These are phyloP conservation scores for Coix lacrymajobi DNA, from an alignment of 176 grass and related monocot species.

Conservation along the genomic window DNA sequence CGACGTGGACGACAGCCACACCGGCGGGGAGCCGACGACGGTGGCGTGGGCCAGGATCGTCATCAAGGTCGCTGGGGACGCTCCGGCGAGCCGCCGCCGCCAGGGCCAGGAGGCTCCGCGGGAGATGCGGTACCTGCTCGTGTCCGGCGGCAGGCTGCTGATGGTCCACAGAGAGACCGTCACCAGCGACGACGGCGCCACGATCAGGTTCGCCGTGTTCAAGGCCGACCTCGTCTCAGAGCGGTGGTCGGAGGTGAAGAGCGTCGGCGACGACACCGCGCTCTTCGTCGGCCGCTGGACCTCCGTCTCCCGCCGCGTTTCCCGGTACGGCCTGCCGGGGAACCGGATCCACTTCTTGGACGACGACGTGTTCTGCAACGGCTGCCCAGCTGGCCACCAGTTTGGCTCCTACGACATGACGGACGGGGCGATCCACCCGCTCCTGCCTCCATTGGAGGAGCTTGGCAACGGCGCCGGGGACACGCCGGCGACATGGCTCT, in stretches of 20 bases:
- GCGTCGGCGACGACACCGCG: not conserved
- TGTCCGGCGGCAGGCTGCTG: not conserved
- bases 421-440: not conserved
- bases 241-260: not conserved
- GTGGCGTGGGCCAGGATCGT: not conserved
- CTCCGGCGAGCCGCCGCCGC: not conserved
- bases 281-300: not conserved
- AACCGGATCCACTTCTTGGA: slow-evolving; percentile 11
- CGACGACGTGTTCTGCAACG: not conserved
- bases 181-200: not conserved
- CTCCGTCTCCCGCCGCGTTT: not conserved
- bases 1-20: not conserved
- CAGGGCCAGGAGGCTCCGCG: not conserved
- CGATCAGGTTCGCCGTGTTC: not conserved
- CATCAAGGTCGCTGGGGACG: not conserved
- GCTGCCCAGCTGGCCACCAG: not conserved
- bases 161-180: not conserved
- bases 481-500: slow-evolving; percentile 2
- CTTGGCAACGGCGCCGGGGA: not conserved
- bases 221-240: not conserved
- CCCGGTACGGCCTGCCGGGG: not conserved
- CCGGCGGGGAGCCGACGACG: not conserved
- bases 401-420: not conserved
- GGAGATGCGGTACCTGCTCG: not conserved
- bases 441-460: not conserved